phyloP scores from a whole-genome alignment of 1,284 basidiomycete genomes.

The Stereum hirsutum region DNA sequence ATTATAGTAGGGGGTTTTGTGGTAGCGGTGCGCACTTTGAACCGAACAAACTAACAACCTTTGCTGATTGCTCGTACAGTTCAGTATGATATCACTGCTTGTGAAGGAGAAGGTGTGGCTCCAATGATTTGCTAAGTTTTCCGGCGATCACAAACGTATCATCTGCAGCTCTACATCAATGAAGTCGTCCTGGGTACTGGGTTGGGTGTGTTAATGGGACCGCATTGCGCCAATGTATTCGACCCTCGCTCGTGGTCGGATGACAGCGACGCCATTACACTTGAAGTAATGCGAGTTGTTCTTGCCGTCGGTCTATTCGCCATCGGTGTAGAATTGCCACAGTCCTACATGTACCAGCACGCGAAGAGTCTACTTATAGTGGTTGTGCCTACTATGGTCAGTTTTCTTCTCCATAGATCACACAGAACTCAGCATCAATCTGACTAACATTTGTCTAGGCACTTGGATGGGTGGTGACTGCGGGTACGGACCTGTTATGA shows the following conservation, averaged over 20 bases:
- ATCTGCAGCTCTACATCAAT: conserved; percentile 68
- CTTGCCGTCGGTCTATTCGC: conserved; percentile 65
- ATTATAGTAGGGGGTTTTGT: conserved; percentile 11
- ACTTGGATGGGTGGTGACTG: conserved; percentile 57
- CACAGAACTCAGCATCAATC: too few species aligned
- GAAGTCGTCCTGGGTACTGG: conserved; percentile 88
- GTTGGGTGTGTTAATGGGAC: conserved; percentile 69
- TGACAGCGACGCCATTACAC: conserved; percentile 51
- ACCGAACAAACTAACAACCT: neutral
- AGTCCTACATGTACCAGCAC: conserved; percentile 55
- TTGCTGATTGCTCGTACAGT: conserved; percentile 6
- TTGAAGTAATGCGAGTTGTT: conserved; percentile 70
- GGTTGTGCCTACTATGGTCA: conserved; percentile 76
- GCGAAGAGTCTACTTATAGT: conserved; percentile 49
- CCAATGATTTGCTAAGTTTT: neutral
- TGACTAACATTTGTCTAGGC: too few species aligned
- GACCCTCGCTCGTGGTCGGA: conserved; percentile 72
- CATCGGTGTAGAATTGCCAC: conserved; percentile 66
- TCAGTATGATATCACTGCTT: conserved; percentile 10
- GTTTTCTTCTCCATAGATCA: too few species aligned
- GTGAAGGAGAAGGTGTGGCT: conserved; percentile 10
- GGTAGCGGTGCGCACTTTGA: conserved; percentile 7
- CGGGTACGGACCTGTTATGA: conserved; percentile 29
- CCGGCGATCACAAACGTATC: neutral
- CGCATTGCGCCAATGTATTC: conserved; percentile 69